Evolutionary conservation across 805 yeast species (phyloP), one percentile per base, ranked within the genome.

Genomic region (Sungouiozyma intestinalis): DNA sequence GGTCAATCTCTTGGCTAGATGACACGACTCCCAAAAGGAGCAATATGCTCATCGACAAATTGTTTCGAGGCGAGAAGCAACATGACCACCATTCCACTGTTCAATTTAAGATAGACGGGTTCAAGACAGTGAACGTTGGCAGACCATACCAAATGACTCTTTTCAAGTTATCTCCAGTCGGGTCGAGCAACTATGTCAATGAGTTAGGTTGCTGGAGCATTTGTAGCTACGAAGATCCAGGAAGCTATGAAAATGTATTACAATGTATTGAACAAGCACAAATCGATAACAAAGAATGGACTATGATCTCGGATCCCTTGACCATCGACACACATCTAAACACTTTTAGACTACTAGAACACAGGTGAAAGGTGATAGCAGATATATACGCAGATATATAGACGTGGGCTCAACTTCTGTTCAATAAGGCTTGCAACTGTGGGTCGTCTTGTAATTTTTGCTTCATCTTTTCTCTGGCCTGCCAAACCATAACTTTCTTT

Each of bases 401-500:
- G 20, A 27, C 31, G 15, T 36, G 19, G 16, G 4, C 24, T 9
- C n/a, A 11, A 19, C 17, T 15, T 15, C 36, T 19, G 9, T 36
- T 16, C 14, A 43, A 3, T 37, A 39, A 32, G 8, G 44, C 34
- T 5, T 31, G 35, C 16, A 48, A 40, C 24, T 47, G 43, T 13
- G 41, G 34, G 39, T 54, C 57, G 5, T 36, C 41, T 16, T 44
- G 42, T 19, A 55, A 29, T 11, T 41, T 38, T 34, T 47, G 45
- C 42, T 65, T 74, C 58, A 85, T 65, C 55, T 80, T 72, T 49
- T 68, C 62, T 49, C 87, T 72, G 1, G 87, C 85, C 43, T 69
- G 66, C 55, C 74, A 57, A 35, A 81, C 70, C 79, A 82, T 71
- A 33, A 45, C 52, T 40, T 49, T 54, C 46, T 60, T 59, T 27